Evolutionary conservation across 2,329 filamentous ascomycete genomes (phyloP).

Genomic region (Xylariales sp.): DNA sequence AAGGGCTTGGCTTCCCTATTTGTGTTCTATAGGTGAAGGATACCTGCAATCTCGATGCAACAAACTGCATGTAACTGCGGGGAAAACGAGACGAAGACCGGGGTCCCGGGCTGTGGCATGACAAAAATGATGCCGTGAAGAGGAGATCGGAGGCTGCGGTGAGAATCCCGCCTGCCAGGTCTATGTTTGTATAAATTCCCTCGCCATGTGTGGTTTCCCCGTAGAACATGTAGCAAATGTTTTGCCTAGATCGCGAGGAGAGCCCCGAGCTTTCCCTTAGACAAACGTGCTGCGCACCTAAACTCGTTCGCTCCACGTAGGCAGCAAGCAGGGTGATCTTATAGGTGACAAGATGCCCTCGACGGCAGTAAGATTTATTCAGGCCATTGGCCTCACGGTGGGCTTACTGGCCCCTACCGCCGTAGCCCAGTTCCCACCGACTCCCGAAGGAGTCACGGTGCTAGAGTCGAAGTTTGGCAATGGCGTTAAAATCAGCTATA

Average conservation of each 20-base stretch:
- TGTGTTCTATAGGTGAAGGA: background rate
- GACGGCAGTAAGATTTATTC: conserved; percentile 24
- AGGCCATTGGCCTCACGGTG: conserved; percentile 28
- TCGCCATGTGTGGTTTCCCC: background rate
- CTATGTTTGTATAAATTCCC: conserved; percentile 15
- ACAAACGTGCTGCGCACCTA: conserved; percentile 3
- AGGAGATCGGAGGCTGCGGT: conserved; percentile 13
- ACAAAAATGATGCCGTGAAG: conserved; percentile 10
- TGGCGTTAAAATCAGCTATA: conserved; percentile 70
- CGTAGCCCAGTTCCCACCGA: conserved; percentile 47
- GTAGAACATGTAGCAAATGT: background rate
- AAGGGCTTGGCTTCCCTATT: background rate
- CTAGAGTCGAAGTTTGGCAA: conserved; percentile 67
- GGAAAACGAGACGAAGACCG: conserved; percentile 15
- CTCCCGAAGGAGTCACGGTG: conserved; percentile 55
- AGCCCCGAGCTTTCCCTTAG: conserved; percentile 12
- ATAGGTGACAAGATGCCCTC: conserved; percentile 30
- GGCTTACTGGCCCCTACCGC: conserved; percentile 35
- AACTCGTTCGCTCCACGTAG: conserved; percentile 1
- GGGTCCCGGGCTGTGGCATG: conserved; percentile 17
- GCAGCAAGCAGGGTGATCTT: conserved; percentile 9
- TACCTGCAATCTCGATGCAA: conserved; percentile 22
- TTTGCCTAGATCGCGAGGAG: background rate
- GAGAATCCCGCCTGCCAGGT: conserved; percentile 11
- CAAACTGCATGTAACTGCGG: conserved; percentile 30